These are phyloP conservation scores for Flaveria floridana DNA, from an alignment of 140 eudicot species.

Conservation along the genomic window DNA sequence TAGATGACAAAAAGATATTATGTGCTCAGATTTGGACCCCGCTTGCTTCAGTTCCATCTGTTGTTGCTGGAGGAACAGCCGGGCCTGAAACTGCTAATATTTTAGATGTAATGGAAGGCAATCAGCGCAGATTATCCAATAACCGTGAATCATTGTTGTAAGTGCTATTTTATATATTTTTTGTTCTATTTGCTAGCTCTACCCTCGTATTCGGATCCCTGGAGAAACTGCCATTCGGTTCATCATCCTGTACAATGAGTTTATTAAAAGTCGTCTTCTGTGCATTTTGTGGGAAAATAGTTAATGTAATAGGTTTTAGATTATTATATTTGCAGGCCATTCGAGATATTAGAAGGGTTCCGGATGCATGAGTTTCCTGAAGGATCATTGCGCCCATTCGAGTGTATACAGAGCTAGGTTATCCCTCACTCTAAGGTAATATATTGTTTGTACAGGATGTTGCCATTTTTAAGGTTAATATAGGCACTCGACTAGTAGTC, in stretches of 20 bases:
- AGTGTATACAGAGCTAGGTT: constrained; percentile 81
- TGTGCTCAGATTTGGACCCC: constrained; percentile 85
- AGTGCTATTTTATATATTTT: constrained; percentile 21
- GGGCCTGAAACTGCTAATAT: constrained; percentile 62
- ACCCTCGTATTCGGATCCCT: not conserved
- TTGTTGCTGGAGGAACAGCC: constrained; percentile 61
- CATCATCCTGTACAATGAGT: not conserved
- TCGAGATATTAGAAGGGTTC: constrained; percentile 77
- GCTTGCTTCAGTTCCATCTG: constrained; percentile 66
- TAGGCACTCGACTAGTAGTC: constrained; percentile 1
- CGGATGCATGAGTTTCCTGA: constrained; percentile 86
- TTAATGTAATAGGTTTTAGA: constrained; percentile 19
- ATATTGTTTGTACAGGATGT: not conserved
- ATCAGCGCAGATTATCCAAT: constrained; percentile 70
- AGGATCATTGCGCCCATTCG: constrained; percentile 81
- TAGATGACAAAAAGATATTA: constrained; percentile 15
- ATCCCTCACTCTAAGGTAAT: constrained; percentile 29
- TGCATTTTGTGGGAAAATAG: constrained; percentile 8
- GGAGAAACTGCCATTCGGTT: constrained; percentile 8
- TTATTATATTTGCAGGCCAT: constrained; percentile 57
- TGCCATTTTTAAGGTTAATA: not conserved
- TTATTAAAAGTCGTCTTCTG: not conserved
- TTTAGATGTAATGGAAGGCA: constrained; percentile 72
- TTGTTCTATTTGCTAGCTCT: not conserved
- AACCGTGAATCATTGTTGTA: constrained; percentile 75